Evolutionary conservation across 139 green algal species (phyloP).

Genomic region (Mesotaenium endlicherianum): DNA sequence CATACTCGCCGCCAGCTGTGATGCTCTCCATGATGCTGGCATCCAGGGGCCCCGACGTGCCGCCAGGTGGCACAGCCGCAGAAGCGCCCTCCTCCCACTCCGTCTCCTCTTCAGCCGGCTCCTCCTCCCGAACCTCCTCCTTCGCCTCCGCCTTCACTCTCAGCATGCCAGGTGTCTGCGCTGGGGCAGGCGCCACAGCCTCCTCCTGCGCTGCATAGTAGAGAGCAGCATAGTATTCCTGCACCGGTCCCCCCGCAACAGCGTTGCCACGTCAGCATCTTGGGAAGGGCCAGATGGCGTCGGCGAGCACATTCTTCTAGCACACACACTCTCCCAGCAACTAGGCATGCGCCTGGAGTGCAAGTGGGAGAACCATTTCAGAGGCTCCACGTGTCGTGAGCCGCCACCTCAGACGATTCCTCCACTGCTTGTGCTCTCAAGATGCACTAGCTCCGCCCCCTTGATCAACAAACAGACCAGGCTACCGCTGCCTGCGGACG

Average conservation of each 20-base stretch:
- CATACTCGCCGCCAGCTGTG: slow-evolving; percentile 1
- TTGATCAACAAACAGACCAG: too few species aligned
- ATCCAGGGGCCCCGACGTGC: neutral
- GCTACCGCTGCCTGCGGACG: too few species aligned
- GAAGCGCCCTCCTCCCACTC: slow-evolving; percentile 3
- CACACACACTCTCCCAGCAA: neutral
- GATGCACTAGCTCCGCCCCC: too few species aligned
- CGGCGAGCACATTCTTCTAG: neutral
- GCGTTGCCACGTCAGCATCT: neutral
- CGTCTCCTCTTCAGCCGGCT: slow-evolving; percentile 31
- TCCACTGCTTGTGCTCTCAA: too few species aligned
- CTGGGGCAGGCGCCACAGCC: neutral
- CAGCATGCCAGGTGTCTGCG: neutral
- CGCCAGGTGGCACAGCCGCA: neutral
- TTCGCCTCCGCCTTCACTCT: neutral
- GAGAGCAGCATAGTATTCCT: slow-evolving; percentile 42
- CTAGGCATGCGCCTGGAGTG: neutral
- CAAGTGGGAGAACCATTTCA: neutral
- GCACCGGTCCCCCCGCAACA: slow-evolving; percentile 38
- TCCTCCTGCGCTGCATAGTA: neutral
- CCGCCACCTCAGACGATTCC: neutral
- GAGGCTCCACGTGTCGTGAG: neutral
- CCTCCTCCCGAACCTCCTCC: slow-evolving; percentile 5
- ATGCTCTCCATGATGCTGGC: neutral
- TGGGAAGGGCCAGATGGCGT: too few species aligned